A percentile compares a stretch with the other conserved stretches of the same genome.
These are phyloP conservation scores for Arthrobotrys entomopaga DNA, from an alignment of 2,329 filamentous ascomycete genomes.

Conservation along the genomic window DNA sequence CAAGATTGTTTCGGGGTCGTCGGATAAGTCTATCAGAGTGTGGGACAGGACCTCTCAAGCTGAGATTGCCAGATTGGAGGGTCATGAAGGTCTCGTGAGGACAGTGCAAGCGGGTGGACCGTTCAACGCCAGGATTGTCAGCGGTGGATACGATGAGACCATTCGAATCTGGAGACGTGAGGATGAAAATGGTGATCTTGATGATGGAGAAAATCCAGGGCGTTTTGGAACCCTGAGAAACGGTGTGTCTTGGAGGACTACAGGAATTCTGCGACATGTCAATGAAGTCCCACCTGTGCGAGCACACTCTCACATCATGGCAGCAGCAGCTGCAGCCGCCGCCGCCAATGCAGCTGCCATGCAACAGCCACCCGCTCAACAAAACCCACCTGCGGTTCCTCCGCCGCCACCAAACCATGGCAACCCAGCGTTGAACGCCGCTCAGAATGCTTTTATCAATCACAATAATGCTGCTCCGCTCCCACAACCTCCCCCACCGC, in stretches of 20 bases:
- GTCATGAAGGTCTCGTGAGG: constrained; percentile 84
- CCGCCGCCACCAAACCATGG: constrained; percentile 25
- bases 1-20: constrained; percentile 93
- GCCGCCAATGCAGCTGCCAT: constrained; percentile 39
- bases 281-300: constrained; percentile 38
- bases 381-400: constrained; percentile 63
- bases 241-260: constrained; percentile 63
- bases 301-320: constrained; percentile 24
- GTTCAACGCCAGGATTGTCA: constrained; percentile 91
- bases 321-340: constrained; percentile 42
- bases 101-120: constrained; percentile 83
- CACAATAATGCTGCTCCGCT: constrained; percentile 16
- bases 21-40: constrained; percentile 93
- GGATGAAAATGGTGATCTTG: constrained; percentile 80
- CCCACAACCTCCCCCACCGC: constrained; percentile 31
- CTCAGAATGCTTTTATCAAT: constrained; percentile 41
- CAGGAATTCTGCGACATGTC: constrained; percentile 58
- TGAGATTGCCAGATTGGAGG: constrained; percentile 86
- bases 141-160: constrained; percentile 93
- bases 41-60: constrained; percentile 87
- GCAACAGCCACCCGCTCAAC: constrained; percentile 44
- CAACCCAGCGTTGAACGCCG: constrained; percentile 44
- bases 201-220: constrained; percentile 76
- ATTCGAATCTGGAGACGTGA: constrained; percentile 95
- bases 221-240: constrained; percentile 74